Conservation (phyloP, 176 grass and related monocot genomes). For the Aegilops umbellulata region DNA sequence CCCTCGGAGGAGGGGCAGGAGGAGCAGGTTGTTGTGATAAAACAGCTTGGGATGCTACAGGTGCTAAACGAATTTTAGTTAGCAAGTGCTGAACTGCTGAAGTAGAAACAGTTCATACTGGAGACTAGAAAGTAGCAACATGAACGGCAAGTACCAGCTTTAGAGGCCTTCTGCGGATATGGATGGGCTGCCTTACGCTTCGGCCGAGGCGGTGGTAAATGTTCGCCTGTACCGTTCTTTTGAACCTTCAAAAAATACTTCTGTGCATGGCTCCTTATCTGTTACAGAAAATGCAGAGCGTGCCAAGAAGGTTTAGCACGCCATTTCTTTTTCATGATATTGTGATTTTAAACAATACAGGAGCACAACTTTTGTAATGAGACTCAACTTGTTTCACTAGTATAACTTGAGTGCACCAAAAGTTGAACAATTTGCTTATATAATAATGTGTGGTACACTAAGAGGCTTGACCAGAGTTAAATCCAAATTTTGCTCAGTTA, state of each 20-base stretch:
- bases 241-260: slow-evolving; percentile 96
- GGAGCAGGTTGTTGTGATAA: slow-evolving; percentile 23
- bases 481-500: background rate
- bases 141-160: slow-evolving; percentile 43
- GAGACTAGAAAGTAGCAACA: background rate
- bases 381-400: background rate
- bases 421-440: background rate
- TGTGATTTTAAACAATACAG: background rate
- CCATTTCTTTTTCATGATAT: background rate
- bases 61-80: slow-evolving; percentile 17
- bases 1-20: slow-evolving; percentile 34
- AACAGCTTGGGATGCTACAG: slow-evolving; percentile 30
- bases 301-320: background rate
- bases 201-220: slow-evolving; percentile 91
- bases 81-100: background rate
- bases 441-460: background rate
- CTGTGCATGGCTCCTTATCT: slow-evolving; percentile 99
- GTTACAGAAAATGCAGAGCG: background rate
- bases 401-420: background rate
- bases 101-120: background rate
- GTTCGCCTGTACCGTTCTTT: slow-evolving; percentile 78
- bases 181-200: slow-evolving; percentile 96
- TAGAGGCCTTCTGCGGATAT: slow-evolving; percentile 97
- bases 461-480: background rate
- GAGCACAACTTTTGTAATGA: background rate